Conservation (phyloP, 495 filamentous ascomycete species). For the Neurospora tetrasperma region DNA sequence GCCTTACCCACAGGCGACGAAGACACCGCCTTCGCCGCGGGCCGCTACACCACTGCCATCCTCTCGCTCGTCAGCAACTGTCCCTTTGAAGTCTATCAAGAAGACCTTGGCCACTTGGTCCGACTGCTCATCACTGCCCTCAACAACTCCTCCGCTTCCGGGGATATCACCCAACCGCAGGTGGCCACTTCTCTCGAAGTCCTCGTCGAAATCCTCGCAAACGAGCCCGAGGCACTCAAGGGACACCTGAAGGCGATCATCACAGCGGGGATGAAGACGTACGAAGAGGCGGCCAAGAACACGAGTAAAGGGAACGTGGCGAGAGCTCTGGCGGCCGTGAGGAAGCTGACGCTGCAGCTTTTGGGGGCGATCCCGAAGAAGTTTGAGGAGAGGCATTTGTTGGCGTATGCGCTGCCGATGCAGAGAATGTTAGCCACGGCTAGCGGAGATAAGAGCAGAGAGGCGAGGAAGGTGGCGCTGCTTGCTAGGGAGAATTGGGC, state of each 20-base stretch:
- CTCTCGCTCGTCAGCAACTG: constrained; percentile 32
- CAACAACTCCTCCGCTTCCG: background rate
- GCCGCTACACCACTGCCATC: constrained; percentile 20
- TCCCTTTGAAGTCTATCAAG: constrained; percentile 30
- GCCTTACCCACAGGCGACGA: constrained; percentile 13
- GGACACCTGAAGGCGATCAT: constrained; percentile 29
- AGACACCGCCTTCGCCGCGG: constrained; percentile 6
- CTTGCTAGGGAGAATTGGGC: constrained; percentile 32
- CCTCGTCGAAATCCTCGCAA: constrained; percentile 27
- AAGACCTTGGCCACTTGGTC: constrained; percentile 25
- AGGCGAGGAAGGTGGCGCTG: constrained; percentile 30
- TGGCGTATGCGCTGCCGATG: constrained; percentile 23
- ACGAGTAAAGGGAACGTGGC: constrained; percentile 1
- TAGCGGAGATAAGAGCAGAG: constrained; percentile 35
- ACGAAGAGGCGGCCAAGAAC: constrained; percentile 15
- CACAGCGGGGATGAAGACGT: constrained; percentile 19
- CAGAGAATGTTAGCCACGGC: constrained; percentile 31
- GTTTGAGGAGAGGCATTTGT: constrained; percentile 31
- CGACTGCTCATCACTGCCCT: constrained; percentile 30
- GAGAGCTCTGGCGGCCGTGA: constrained; percentile 9
- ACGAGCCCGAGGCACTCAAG: constrained; percentile 25
- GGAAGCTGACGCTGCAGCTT: constrained; percentile 30
- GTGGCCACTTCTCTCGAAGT: constrained; percentile 27
- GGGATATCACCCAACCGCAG: constrained; percentile 11
- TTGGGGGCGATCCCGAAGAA: constrained; percentile 26